Evolutionary conservation across 202 grass and related monocot genomes (phyloP).

Genomic region (Panicum hallii): DNA sequence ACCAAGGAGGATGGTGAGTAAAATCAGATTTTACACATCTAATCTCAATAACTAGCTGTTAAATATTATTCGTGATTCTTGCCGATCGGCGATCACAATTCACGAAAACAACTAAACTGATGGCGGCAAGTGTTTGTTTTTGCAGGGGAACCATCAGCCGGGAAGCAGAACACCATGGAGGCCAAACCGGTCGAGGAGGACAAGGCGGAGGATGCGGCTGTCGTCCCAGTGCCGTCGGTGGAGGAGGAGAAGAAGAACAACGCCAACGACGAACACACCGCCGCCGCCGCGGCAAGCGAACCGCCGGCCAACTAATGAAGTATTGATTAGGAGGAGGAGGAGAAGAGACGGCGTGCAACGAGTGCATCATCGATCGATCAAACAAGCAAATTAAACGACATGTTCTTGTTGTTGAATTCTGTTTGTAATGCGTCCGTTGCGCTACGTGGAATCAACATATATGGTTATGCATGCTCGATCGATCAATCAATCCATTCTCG

Average conservation of each 20-base stretch:
- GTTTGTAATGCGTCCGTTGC: not conserved
- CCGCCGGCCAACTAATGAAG: not conserved
- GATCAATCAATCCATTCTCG: not conserved
- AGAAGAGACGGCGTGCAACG: not conserved
- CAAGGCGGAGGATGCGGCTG: not conserved
- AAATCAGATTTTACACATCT: not conserved
- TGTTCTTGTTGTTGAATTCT: not conserved
- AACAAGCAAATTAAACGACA: not conserved
- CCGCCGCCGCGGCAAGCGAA: not conserved
- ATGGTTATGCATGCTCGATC: not conserved
- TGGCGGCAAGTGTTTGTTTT: not conserved
- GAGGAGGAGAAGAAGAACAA: not conserved
- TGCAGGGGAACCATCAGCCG: constrained; percentile 57
- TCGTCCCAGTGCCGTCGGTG: not conserved
- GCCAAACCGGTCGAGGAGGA: constrained; percentile 19
- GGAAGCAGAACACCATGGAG: constrained; percentile 54
- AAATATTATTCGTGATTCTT: not conserved
- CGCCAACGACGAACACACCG: not conserved
- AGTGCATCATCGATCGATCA: not conserved
- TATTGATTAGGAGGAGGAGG: not conserved
- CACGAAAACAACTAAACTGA: not conserved
- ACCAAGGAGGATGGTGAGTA: constrained; percentile 24
- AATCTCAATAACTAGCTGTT: not conserved
- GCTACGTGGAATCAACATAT: not conserved
- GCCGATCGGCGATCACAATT: not conserved